Base-by-base conservation (phyloP, 768 basidiomycete species). In the Russula olivacea region DNA sequence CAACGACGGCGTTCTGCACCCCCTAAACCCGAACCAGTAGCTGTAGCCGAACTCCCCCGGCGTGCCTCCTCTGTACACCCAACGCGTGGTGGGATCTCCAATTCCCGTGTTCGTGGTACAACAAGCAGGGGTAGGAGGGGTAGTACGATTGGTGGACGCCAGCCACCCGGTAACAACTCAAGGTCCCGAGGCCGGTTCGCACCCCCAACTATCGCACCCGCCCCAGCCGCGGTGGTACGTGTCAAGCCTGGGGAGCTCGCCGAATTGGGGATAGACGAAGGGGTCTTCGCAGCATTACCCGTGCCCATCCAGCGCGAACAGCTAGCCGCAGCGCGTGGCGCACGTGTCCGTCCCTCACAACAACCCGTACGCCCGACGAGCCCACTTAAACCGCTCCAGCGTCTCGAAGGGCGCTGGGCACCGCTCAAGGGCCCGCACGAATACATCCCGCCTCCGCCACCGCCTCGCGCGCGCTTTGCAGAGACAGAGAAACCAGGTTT, bases 251-350 rank as follows among this genome's bases (percentile, higher is more conserved):
- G 72, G 2, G 85, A 91, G 68, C 77, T 97, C 45, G 73, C 69
- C 15, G 77, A 80, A 41, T 77, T 94, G 25, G 83, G 80, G 12
- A 83, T 98, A 69, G 93, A 94, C 70, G 84, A 84, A 0, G 82
- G 79, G 8, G 84, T 91, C 7, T 94, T 90, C 68, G 75, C 73
- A 0, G 76, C 73, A 36, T 72, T 98, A 3, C 92, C 91, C 0
- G 72, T 74, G 1, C 79, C 83, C 25, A 71, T 92, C 48, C 89
- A 92, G 70, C 80, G 83, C 55, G 92, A 96, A 69, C 86, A 89
- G 64, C 74, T 95, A 32, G 76, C 81, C n/a, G 74, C 77, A 53
- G 82, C 81, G 23, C 78, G 88, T 21, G 74, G 85, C 23, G 69
- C 81, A 40, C 80, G 80, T 3, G 49, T 55, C 1, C 56, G 61